Percentiles rank a stretch among this genome's conserved stretches.
Conservation (phyloP, 768 basidiomycete genomes). For the Mycena chlorophos region DNA sequence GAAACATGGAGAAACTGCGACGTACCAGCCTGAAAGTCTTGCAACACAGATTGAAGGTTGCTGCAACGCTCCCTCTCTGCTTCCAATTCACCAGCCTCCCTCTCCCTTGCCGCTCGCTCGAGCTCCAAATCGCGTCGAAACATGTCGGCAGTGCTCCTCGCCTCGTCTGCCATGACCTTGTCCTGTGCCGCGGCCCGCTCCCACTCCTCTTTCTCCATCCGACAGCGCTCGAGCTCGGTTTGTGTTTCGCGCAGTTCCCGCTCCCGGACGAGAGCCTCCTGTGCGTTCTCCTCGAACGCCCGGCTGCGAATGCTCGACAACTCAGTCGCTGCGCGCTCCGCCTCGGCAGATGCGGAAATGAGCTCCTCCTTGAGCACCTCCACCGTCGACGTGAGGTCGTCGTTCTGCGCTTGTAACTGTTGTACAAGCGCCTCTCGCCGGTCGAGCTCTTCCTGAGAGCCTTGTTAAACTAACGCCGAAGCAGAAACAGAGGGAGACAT, state of each 20-base stretch:
- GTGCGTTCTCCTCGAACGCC: constrained; percentile 65
- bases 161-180: constrained; percentile 69
- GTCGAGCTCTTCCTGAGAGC: constrained; percentile 97
- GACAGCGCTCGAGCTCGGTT: constrained; percentile 83
- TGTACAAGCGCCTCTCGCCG: constrained; percentile 83
- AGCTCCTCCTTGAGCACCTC: constrained; percentile 83
- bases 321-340: constrained; percentile 66
- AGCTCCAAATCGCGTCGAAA: constrained; percentile 67
- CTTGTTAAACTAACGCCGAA: constrained; percentile 20
- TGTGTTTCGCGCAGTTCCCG: constrained; percentile 79
- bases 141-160: constrained; percentile 54
- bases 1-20: constrained; percentile 10
- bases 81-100: constrained; percentile 58
- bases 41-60: constrained; percentile 90
- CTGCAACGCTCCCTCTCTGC: constrained; percentile 69
- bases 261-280: constrained; percentile 71
- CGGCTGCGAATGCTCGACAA: constrained; percentile 66
- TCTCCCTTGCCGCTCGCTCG: constrained; percentile 58
- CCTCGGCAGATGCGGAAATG: constrained; percentile 71
- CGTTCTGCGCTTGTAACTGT: constrained; percentile 74
- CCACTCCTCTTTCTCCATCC: constrained; percentile 74
- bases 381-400: constrained; percentile 68
- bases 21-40: constrained; percentile 93
- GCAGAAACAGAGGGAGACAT: constrained; percentile 25
- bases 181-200: constrained; percentile 57